Evolutionary conservation across 2,329 filamentous ascomycete species (phyloP).

Genomic region (Penicillium concentricum): DNA sequence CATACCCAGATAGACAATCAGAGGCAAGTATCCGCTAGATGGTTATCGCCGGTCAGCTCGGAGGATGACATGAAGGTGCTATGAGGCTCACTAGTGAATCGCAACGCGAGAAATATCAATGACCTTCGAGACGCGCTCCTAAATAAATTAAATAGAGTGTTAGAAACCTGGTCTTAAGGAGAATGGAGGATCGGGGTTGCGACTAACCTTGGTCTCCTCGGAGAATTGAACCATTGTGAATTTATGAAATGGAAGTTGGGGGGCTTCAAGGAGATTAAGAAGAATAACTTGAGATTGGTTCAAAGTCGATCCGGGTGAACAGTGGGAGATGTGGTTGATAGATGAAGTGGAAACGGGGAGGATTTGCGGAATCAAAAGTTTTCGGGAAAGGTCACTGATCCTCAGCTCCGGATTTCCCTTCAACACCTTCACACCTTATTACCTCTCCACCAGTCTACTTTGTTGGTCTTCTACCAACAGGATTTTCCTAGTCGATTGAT

Average conservation of each 20-base stretch:
- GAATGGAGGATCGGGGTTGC: background rate
- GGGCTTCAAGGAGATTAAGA: background rate
- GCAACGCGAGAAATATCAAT: slow-evolving; percentile 92
- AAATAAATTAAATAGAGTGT: slow-evolving; percentile 9
- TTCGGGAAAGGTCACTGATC: slow-evolving; percentile 29
- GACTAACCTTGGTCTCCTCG: slow-evolving; percentile 87
- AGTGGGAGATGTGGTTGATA: slow-evolving; percentile 15
- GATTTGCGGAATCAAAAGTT: slow-evolving; percentile 28
- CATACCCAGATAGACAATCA: slow-evolving; percentile 94
- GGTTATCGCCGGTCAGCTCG: slow-evolving; percentile 20
- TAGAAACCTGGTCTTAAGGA: background rate
- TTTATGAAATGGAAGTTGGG: background rate
- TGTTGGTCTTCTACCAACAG: background rate
- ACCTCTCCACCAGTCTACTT: background rate
- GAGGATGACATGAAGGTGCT: background rate
- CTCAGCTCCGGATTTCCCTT: slow-evolving; percentile 17
- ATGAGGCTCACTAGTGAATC: slow-evolving; percentile 81
- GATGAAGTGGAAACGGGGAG: slow-evolving; percentile 12
- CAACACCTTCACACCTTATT: slow-evolving; percentile 1
- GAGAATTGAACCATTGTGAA: slow-evolving; percentile 66
- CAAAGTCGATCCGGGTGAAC: background rate
- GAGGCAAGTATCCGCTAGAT: slow-evolving; percentile 82
- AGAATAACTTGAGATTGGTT: background rate
- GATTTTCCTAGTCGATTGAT: background rate
- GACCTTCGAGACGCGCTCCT: slow-evolving; percentile 98